A percentile compares a stretch with the other conserved stretches of the same genome.
Conservation (phyloP, 148 eudicot species). For the Fagopyrum esculentum region DNA sequence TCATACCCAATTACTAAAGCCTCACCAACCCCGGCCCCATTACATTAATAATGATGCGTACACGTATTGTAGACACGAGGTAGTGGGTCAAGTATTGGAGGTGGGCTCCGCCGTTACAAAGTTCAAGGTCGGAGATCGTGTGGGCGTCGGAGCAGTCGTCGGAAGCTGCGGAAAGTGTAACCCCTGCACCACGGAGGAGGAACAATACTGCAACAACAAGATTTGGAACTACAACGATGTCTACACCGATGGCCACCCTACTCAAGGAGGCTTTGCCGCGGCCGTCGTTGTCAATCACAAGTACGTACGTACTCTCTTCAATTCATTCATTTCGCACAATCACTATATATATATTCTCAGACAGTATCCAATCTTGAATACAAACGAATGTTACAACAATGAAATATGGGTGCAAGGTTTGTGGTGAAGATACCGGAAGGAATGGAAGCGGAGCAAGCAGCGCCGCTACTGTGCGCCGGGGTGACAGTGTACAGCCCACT, state of each 20-base stretch:
- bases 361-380: too few species aligned
- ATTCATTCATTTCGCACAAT: not conserved
- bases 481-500: constrained; percentile 91
- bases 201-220: constrained; percentile 85
- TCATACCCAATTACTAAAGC: too few species aligned
- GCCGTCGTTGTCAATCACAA: constrained; percentile 72
- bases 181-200: constrained; percentile 60
- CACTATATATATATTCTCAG: too few species aligned
- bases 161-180: constrained; percentile 69
- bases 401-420: constrained; percentile 19
- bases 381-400: too few species aligned
- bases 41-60: too few species aligned
- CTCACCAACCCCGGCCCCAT: too few species aligned
- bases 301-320: constrained; percentile 14
- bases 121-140: constrained; percentile 57
- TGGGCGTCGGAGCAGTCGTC: constrained; percentile 66
- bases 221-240: constrained; percentile 94
- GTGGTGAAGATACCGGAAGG: constrained; percentile 86
- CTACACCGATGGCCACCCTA: constrained; percentile 79
- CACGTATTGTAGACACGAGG: constrained; percentile 56
- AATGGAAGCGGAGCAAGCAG: constrained; percentile 84
- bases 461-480: constrained; percentile 92
- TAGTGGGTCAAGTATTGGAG: constrained; percentile 87
- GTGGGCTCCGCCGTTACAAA: constrained; percentile 53
- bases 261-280: constrained; percentile 86